Percentiles rank a stretch among this genome's conserved stretches.
Conservation (phyloP, 495 filamentous ascomycete species). For the Alectoria sarmentosa region DNA sequence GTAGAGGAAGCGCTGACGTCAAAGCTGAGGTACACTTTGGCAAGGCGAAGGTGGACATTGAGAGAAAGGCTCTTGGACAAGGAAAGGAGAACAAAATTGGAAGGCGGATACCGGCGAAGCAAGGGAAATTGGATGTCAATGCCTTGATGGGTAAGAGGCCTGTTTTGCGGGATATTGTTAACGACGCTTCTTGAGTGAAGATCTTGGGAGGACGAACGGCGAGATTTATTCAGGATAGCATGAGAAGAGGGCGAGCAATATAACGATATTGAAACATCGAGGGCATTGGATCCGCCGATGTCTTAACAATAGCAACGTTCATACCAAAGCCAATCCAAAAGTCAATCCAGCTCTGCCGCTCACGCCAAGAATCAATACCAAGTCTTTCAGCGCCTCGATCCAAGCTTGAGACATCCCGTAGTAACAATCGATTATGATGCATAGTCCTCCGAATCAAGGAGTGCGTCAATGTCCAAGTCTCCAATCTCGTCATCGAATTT, state of each 20-base stretch:
- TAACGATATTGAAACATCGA: not conserved
- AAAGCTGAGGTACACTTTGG: constrained; percentile 10
- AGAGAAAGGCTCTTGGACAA: constrained; percentile 11
- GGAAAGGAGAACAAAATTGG: constrained; percentile 16
- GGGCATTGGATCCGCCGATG: not conserved
- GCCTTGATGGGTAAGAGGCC: constrained; percentile 37
- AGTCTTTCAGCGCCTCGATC: too few relatives aligned
- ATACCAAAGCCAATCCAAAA: too few relatives aligned
- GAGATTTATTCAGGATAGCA: constrained; percentile 3
- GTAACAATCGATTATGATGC: too few relatives aligned
- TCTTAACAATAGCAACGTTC: not conserved
- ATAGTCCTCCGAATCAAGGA: not conserved
- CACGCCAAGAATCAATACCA: not conserved
- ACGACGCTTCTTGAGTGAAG: constrained; percentile 35
- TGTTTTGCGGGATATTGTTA: constrained; percentile 48
- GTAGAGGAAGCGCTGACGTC: constrained; percentile 14
- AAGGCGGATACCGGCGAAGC: constrained; percentile 22
- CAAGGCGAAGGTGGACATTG: constrained; percentile 4
- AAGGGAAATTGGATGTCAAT: constrained; percentile 17
- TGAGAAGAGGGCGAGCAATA: not conserved
- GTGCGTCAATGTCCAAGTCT: not conserved
- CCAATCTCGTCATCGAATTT: not conserved
- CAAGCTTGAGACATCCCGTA: too few relatives aligned
- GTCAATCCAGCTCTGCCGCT: too few relatives aligned
- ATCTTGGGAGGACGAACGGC: not conserved